Evolutionary conservation across 768 basidiomycete genomes (phyloP).

Genomic region (Lepiota brunneoincarnata): DNA sequence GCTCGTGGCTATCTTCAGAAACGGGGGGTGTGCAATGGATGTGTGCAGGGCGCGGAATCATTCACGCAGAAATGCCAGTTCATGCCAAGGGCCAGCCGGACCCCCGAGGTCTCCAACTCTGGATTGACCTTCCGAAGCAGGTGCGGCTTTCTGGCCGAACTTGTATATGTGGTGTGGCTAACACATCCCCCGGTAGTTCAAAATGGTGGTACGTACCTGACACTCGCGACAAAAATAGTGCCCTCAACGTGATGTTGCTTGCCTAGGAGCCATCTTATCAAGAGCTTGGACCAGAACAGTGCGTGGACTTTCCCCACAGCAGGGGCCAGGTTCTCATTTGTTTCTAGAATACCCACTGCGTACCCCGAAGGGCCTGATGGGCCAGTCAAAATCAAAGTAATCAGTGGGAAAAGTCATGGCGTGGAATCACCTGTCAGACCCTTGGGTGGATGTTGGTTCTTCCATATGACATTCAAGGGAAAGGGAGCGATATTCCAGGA

Average conservation of each 20-base stretch:
- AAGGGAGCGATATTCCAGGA: constrained; percentile 75
- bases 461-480: constrained; percentile 70
- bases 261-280: constrained; percentile 76
- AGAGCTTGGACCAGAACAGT: constrained; percentile 69
- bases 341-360: constrained; percentile 62
- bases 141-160: constrained; percentile 26
- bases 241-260: background rate
- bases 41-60: constrained; percentile 79
- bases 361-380: constrained; percentile 71
- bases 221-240: background rate
- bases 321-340: background rate
- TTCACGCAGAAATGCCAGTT: constrained; percentile 89
- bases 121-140: constrained; percentile 78
- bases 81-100: constrained; percentile 63
- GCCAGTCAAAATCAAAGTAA: constrained; percentile 71
- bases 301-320: constrained; percentile 16
- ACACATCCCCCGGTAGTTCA: constrained; percentile 45
- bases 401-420: constrained; percentile 87
- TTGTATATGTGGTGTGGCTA: constrained; percentile 18
- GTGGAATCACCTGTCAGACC: constrained; percentile 86
- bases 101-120: constrained; percentile 84
- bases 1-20: constrained; percentile 24
- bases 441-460: constrained; percentile 92
- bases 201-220: constrained; percentile 57
- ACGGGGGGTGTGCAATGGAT: constrained; percentile 95